Percentiles rank a stretch among this genome's conserved stretches.
These are phyloP conservation scores for Lentinus brumalis DNA, from an alignment of 768 basidiomycete species.

Conservation along the genomic window DNA sequence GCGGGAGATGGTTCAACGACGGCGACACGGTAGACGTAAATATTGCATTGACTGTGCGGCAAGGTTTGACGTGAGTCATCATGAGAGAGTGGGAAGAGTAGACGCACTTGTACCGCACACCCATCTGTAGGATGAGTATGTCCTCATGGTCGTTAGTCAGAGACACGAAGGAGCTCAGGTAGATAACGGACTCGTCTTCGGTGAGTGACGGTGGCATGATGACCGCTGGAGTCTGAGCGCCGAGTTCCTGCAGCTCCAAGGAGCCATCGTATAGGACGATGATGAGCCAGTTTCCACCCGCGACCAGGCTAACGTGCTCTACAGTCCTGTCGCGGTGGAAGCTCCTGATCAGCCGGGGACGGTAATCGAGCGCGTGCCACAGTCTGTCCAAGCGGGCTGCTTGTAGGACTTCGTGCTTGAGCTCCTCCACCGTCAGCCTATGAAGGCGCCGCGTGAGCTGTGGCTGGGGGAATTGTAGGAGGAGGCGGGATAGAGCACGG, in stretches of 20 bases:
- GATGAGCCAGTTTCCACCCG: slow-evolving; percentile 15
- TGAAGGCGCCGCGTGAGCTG: slow-evolving; percentile 4
- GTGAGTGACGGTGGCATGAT: slow-evolving; percentile 9
- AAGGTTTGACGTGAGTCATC: background rate
- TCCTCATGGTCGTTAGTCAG: slow-evolving; percentile 17
- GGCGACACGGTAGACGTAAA: slow-evolving; percentile 17
- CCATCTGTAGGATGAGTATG: slow-evolving; percentile 20
- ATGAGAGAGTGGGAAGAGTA: background rate
- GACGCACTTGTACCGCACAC: slow-evolving; percentile 19
- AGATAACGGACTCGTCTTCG: slow-evolving; percentile 20
- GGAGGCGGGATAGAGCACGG: slow-evolving; percentile 11
- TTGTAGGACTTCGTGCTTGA: slow-evolving; percentile 8
- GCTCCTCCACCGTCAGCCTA: slow-evolving; percentile 3
- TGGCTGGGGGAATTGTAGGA: slow-evolving; percentile 15
- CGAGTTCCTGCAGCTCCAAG: slow-evolving; percentile 14
- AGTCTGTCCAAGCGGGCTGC: slow-evolving; percentile 11
- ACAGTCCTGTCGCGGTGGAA: slow-evolving; percentile 9
- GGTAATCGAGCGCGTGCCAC: slow-evolving; percentile 13
- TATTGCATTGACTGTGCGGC: slow-evolving; percentile 16
- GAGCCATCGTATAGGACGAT: slow-evolving; percentile 17
- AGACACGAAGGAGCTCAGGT: slow-evolving; percentile 20
- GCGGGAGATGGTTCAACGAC: slow-evolving; percentile 9
- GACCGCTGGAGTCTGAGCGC: slow-evolving; percentile 5
- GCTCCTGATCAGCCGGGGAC: slow-evolving; percentile 4
- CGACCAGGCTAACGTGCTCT: slow-evolving; percentile 16